These are phyloP conservation scores for Musa schizocarpa DNA, from an alignment of 176 grass and related monocot genomes.

Conservation along the genomic window DNA sequence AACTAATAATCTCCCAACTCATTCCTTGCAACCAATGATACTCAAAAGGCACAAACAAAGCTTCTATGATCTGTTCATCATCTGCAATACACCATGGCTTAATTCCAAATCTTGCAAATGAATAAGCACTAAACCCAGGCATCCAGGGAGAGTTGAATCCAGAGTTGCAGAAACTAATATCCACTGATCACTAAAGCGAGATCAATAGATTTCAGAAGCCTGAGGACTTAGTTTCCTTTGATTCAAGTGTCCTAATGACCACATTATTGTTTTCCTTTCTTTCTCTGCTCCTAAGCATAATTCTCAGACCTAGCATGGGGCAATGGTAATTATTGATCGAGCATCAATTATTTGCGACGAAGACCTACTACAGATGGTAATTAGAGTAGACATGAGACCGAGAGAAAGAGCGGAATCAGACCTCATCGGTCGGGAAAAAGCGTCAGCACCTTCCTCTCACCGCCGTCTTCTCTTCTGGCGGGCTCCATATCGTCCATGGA, in stretches of 20 bases:
- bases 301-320: too few species aligned
- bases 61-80: too few species aligned
- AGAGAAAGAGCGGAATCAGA: neutral
- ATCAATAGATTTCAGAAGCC: too few species aligned
- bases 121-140: neutral
- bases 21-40: too few species aligned
- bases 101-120: neutral
- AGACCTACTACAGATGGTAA: too few species aligned
- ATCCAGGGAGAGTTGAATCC: neutral
- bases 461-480: neutral
- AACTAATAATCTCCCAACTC: too few species aligned
- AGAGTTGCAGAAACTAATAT: neutral
- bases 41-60: too few species aligned
- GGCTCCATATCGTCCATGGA: neutral
- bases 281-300: too few species aligned
- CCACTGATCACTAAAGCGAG: too few species aligned
- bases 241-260: neutral
- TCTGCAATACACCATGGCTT: neutral
- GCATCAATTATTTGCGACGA: neutral
- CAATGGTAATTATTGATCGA: neutral
- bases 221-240: neutral
- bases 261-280: neutral
- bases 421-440: constrained; percentile 12
- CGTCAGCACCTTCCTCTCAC: constrained; percentile 7
- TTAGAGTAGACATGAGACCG: neutral